phyloP scores from a whole-genome alignment of 2,329 filamentous ascomycete genomes.

The Aureobasidium pullulans region DNA sequence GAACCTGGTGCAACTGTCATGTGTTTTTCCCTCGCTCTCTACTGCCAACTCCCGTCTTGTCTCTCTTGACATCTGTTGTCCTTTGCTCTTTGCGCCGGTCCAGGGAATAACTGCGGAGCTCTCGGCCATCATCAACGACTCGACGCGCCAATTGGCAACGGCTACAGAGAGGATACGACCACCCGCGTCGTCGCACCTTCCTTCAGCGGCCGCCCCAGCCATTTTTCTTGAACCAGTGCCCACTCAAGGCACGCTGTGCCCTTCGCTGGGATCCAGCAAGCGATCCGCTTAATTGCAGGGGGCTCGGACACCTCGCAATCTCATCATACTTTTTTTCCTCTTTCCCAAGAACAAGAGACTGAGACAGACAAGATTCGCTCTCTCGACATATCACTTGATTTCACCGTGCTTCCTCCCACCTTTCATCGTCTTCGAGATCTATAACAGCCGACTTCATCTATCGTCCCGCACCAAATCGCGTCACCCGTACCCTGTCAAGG shows the following conservation, averaged over 20 bases:
- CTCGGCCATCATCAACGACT: neutral
- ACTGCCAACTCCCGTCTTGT: neutral
- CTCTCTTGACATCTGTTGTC: neutral
- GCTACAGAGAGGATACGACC: neutral
- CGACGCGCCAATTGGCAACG: conserved; percentile 11
- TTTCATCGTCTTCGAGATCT: neutral
- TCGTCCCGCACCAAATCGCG: neutral
- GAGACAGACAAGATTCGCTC: neutral
- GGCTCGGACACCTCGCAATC: conserved; percentile 4
- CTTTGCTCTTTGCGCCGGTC: neutral
- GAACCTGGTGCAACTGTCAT: neutral
- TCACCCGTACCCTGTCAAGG: neutral
- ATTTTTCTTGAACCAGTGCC: neutral
- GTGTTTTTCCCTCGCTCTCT: neutral
- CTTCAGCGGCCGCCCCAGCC: conserved; percentile 1
- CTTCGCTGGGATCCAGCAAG: neutral
- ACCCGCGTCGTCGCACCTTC: neutral
- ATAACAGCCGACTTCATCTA: conserved; percentile 8
- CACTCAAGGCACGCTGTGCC: neutral
- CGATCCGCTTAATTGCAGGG: conserved; percentile 1
- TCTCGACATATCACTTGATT: neutral
- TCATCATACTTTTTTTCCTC: conserved; percentile 3
- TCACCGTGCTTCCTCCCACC: neutral
- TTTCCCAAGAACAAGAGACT: neutral
- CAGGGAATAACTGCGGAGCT: neutral